A percentile compares a stretch with the other conserved stretches of the same genome.
phyloP scores from a whole-genome alignment of 352 stramenopile species.

The Pythium aquatile region DNA sequence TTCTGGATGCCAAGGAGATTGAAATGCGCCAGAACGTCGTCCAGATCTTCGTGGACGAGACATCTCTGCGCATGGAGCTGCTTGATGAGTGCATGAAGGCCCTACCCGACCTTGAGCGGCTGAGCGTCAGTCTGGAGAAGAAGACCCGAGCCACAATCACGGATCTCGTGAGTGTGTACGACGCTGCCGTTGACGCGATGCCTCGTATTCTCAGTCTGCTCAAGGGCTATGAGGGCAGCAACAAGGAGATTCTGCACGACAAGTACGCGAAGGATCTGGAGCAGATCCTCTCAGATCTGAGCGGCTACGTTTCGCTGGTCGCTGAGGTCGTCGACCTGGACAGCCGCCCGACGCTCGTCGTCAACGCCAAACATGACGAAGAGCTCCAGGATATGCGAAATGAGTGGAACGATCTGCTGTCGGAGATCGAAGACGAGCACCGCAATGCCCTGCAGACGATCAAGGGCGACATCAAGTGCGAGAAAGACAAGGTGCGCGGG shows the following conservation, averaged over 20 bases:
- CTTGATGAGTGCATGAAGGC: constrained; percentile 88
- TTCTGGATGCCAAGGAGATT: constrained; percentile 90
- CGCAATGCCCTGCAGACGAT: constrained; percentile 56
- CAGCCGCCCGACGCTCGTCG: constrained; percentile 68
- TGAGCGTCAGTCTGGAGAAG: constrained; percentile 62
- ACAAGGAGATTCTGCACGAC: constrained; percentile 37
- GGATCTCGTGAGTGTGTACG: constrained; percentile 82
- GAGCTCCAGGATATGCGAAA: constrained; percentile 71
- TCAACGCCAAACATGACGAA: constrained; percentile 85
- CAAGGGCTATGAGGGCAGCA: constrained; percentile 39
- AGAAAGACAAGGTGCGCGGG: constrained; percentile 89
- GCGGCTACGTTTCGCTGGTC: constrained; percentile 66
- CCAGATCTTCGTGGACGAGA: constrained; percentile 90
- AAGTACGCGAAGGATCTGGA: constrained; percentile 50
- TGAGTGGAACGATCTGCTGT: constrained; percentile 72
- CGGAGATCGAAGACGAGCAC: constrained; percentile 84
- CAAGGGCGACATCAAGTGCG: constrained; percentile 88
- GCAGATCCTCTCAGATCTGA: constrained; percentile 64
- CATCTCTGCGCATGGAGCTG: constrained; percentile 82
- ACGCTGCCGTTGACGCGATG: constrained; percentile 67
- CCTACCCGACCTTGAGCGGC: constrained; percentile 73
- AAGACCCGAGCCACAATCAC: constrained; percentile 77
- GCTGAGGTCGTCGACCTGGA: constrained; percentile 86
- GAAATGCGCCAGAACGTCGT: constrained; percentile 90
- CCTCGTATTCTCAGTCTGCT: constrained; percentile 62